Base-by-base conservation (phyloP, 345 rosid genomes). In the Bretschneidera sinensis region DNA sequence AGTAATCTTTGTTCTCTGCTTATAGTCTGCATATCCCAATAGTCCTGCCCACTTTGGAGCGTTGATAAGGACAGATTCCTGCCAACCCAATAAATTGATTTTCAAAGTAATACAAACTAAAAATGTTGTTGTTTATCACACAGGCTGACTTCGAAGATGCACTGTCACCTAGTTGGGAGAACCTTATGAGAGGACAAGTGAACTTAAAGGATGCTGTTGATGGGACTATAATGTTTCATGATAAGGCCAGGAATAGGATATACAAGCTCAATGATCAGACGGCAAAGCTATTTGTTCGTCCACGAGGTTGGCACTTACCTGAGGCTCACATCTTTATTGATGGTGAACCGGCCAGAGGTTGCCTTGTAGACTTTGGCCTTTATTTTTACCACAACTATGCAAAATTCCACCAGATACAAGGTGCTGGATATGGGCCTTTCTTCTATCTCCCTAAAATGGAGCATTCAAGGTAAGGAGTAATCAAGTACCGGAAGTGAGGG, bases 361-460 rank as follows among this genome's bases (percentile, higher is more conserved):
- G 97, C 79, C 90, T 94, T 0, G 89, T 88, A 4, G 99, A 94
- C 58, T 94, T 94, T 21, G 91, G 97, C 43, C 87, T 94, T 50
- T 94, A 88, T 65, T 94, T 94, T 54, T 88, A 65, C 84, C 97
- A 90, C 75, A 94, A 86, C 73, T 62, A 73, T 31, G 82, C 87
- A 1, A 61, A 74, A 11, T 94, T 94, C 74, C 81, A 91, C 23
- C 61, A 68, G 58, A 78, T 67, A 43, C 97, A 83, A 67, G 99
- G 95, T 24, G 78, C 70, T 39, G 97, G 99, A 7, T 85, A 72
- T 16, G 95, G 99, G 7, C 97, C 97, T 34, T 90, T 94, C 88
- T 94, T 88, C 67, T 94, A 90, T 63, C 97, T 94, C 51, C 95
- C 97, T 24, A 88, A 90, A 74, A 94, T 85, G 99, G 97, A 94